These are phyloP conservation scores for Colletotrichum sp. DNA, from an alignment of 2,329 filamentous ascomycete genomes.

Conservation along the genomic window DNA sequence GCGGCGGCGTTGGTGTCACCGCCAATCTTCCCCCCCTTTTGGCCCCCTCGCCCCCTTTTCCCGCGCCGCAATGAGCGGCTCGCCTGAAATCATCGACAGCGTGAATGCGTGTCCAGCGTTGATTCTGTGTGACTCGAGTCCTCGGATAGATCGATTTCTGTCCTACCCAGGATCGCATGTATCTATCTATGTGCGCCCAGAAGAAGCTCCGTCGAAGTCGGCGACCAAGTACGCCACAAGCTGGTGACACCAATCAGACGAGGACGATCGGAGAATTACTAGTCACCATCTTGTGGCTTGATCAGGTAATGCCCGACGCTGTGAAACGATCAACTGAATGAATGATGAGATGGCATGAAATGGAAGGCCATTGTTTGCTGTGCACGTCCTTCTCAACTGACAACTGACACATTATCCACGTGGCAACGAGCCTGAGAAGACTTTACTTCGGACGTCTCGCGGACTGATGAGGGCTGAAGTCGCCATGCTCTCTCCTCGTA, in stretches of 20 bases:
- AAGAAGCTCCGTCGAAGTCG: neutral
- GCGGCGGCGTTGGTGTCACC: conserved; percentile 26
- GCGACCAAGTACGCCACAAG: conserved; percentile 33
- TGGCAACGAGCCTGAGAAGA: neutral
- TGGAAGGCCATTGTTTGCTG: neutral
- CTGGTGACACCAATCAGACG: conserved; percentile 36
- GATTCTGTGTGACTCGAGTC: neutral
- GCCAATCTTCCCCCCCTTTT: conserved; percentile 29
- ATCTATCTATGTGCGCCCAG: neutral
- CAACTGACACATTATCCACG: neutral
- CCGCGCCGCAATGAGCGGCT: neutral
- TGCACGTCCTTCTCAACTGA: neutral
- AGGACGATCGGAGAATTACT: conserved; percentile 21
- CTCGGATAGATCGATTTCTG: neutral
- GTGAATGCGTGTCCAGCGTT: neutral
- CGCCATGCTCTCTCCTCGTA: neutral
- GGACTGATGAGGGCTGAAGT: neutral
- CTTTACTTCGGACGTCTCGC: neutral
- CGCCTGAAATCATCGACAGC: neutral
- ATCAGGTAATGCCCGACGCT: neutral
- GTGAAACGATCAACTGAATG: neutral
- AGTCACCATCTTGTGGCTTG: neutral
- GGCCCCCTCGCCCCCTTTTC: neutral
- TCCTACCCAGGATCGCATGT: neutral
- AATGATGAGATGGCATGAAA: too few species aligned